Conservation (phyloP, 306 rosid species). For the Abrus precatorius region DNA sequence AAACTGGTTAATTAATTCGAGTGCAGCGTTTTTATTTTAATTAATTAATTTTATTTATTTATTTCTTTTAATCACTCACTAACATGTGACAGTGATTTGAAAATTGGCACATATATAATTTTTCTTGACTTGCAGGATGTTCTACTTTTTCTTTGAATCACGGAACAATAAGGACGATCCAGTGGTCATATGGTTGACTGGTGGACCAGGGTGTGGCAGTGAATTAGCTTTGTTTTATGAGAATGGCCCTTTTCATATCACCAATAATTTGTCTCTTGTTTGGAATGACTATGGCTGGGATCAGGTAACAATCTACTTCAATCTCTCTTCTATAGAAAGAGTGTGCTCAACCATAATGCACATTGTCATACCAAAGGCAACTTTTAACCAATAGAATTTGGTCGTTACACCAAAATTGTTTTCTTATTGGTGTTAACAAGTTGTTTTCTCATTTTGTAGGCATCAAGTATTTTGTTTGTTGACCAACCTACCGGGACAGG, state of each 20-base stretch:
- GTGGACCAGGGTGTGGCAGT: conserved; percentile 97
- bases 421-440: neutral
- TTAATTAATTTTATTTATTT: no score
- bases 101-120: no score
- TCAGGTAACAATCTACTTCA: conserved; percentile 53
- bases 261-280: conserved; percentile 69
- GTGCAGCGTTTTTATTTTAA: no score
- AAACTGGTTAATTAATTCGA: no score
- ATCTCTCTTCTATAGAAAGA: neutral
- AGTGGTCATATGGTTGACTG: conserved; percentile 90
- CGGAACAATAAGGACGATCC: conserved; percentile 68
- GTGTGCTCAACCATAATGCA: neutral
- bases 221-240: conserved; percentile 88
- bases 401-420: conserved; percentile 5
- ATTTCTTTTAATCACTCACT: no score
- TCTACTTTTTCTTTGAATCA: conserved; percentile 93
- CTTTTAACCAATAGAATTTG: no score
- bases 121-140: conserved; percentile 64
- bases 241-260: conserved; percentile 88
- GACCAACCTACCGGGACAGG: conserved; percentile 97
- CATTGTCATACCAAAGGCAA: no score
- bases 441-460: conserved; percentile 58
- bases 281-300: conserved; percentile 99
- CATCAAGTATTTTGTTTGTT: conserved; percentile 79
- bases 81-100: no score